Evolutionary conservation across 1,139 yeast species (phyloP).

Genomic region (Arxiozyma bovina): DNA sequence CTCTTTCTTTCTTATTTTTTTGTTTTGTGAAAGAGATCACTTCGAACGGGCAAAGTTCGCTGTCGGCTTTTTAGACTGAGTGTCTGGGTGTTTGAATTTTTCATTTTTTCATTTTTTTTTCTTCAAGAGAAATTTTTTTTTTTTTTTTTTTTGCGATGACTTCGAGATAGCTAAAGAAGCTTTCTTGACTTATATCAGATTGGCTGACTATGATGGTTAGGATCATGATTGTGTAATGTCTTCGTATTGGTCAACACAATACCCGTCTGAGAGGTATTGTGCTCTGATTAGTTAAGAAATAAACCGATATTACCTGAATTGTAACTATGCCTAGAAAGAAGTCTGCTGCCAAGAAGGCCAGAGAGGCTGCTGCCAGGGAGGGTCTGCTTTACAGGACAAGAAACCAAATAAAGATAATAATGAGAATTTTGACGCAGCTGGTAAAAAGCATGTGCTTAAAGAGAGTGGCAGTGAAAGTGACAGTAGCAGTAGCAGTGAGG

Average conservation of each 20-base stretch:
- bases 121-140: neutral
- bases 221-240: too few relatives aligned
- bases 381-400: conserved; percentile 13
- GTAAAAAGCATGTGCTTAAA: conserved; percentile 11
- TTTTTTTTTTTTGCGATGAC: neutral
- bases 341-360: conserved; percentile 74
- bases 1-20: too few relatives aligned
- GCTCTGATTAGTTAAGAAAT: neutral
- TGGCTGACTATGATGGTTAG: too few relatives aligned
- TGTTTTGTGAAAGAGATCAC: too few relatives aligned
- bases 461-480: conserved; percentile 17
- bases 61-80: too few relatives aligned
- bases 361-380: conserved; percentile 36
- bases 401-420: conserved; percentile 14
- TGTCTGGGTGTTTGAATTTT: neutral
- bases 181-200: too few relatives aligned
- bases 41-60: too few relatives aligned
- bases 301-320: neutral
- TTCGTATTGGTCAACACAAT: neutral
- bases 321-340: conserved; percentile 75
- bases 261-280: too few relatives aligned
- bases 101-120: neutral
- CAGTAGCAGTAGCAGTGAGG: conserved; percentile 41
- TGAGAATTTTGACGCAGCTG: conserved; percentile 20
- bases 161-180: too few relatives aligned